Base-by-base conservation (phyloP, 331 rosid genomes). In the Telfairia occidentalis region DNA sequence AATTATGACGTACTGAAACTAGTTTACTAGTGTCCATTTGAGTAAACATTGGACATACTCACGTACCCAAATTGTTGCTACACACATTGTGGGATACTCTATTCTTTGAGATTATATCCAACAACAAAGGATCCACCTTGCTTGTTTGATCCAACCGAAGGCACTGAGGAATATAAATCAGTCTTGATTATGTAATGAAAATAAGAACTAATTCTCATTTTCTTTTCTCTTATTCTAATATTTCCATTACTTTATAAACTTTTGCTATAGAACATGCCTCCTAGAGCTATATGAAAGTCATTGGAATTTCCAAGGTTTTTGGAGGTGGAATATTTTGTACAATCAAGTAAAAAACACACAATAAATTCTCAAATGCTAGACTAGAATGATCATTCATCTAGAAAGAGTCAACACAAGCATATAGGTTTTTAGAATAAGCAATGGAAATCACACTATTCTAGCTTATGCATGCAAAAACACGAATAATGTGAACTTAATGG, bases 1-100 rank as follows among this genome's bases (percentile, higher is more conserved):
- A n/a, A n/a, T n/a, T n/a, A n/a, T n/a, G 3, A 49, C 54, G 13
- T 49, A 49, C 54, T 18, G 54, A 13, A 18, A 49, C 7, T 49
- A 37, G 42, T 37, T 37, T 37, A 16, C 2, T 19, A 49, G 13
- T 2, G 5, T 49, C 54, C 54, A 49, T 49, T 11, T 3, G 54
- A 49, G 24, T 19, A 10, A 37, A 35, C 58, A 75, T 0, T 45
- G 49, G 42, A 37, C 42, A 37, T 1, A 37, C 42, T 37, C 28
- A 63, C 87, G 71, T 79, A 90, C 98, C 98, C 82, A 90, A 85
- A 81, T 92, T 96, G 60, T 92, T 92, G 74, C 90, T 80, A 77
- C 98, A 92, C 71, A 83, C 85, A 82, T 90, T 89, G 85, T 86
- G 96, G n/a, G 91, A 90, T 81, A 92, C 89, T 54, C 98, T 96